Base-by-base conservation (phyloP, 352 stramenopile species). In the Globisporangium iwayamae region DNA sequence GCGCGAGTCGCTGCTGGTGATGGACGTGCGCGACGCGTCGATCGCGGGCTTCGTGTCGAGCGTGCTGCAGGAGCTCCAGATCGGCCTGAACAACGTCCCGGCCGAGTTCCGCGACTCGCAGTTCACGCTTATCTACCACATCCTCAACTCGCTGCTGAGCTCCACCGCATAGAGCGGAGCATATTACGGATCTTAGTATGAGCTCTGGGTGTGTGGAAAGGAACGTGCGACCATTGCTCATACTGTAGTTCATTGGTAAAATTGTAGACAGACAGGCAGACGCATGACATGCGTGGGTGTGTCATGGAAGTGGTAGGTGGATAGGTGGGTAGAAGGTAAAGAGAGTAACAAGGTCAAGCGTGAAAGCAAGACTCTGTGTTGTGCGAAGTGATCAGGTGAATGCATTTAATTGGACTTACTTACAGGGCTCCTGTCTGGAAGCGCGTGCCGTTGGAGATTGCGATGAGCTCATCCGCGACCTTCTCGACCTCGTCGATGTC, bases 61-160 rank as follows among this genome's bases (percentile, higher is more conserved):
- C 30, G 86, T 94, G 50, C 72, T 94, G 14, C 80, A 90, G 57
- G 86, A 94, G 64, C 69, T 94, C 13, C 78, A 92, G 64, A 69
- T 67, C 45, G 81, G 74, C 11, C 63, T 93, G 14, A 86, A 87
- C 64, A 69, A 73, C 58, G 81, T 94, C 6, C 82, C 83, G 2
- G 46, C 39, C 28, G 67, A 88, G 45, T 75, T 69, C 50, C 81
- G 83, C 32, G 84, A 95, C 64, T 92, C 84, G 62, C 86, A 95
- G 78, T 91, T 89, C 66, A 92, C 75, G 43, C 77, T 94, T 1
- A 69, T 94, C 63, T 83, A 91, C 68, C 86, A 94, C 69, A 87
- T 94, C 60, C 73, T 94, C 16, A 94, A 93, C 67, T 95, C 86
- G 56, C 77, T 95, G 70, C 70, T 93, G 30, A 95, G 78, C 62